Evolutionary conservation across 345 rosid species (phyloP).

Genomic region (Syzygium aromaticum): DNA sequence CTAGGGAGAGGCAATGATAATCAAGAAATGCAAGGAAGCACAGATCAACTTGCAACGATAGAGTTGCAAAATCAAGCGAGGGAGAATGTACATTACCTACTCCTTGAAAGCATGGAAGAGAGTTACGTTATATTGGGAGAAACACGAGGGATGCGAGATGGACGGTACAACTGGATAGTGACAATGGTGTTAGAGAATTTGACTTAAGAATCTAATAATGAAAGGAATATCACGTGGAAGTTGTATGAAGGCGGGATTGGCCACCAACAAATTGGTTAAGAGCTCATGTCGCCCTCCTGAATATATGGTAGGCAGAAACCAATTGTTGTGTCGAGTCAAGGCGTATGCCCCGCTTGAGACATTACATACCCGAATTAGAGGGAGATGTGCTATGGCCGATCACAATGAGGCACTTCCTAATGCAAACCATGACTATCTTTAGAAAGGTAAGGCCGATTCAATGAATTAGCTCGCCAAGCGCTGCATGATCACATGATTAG

Average conservation of each 20-base stretch:
- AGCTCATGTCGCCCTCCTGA: background rate
- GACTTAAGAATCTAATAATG: background rate
- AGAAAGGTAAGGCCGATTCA: too few species aligned
- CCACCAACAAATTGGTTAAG: background rate
- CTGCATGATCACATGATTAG: background rate
- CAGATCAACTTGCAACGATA: fast-evolving
- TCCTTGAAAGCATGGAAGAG: background rate
- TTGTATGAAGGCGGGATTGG: background rate
- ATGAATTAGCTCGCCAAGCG: background rate
- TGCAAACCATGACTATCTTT: background rate
- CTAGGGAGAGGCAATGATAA: background rate
- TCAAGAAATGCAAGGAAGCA: background rate
- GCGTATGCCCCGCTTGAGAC: background rate
- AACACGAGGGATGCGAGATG: background rate
- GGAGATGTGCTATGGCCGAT: background rate
- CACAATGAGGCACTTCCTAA: background rate
- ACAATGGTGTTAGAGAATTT: background rate
- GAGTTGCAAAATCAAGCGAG: background rate
- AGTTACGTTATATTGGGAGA: background rate
- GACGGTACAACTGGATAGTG: background rate
- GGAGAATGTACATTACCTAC: background rate
- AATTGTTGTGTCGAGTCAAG: background rate
- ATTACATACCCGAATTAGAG: background rate
- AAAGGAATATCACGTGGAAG: background rate
- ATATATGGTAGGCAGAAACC: background rate